Evolutionary conservation across 2,329 filamentous ascomycete species (phyloP), one percentile per base, ranked within the genome.

Genomic region (Pseudonectria buxi): DNA sequence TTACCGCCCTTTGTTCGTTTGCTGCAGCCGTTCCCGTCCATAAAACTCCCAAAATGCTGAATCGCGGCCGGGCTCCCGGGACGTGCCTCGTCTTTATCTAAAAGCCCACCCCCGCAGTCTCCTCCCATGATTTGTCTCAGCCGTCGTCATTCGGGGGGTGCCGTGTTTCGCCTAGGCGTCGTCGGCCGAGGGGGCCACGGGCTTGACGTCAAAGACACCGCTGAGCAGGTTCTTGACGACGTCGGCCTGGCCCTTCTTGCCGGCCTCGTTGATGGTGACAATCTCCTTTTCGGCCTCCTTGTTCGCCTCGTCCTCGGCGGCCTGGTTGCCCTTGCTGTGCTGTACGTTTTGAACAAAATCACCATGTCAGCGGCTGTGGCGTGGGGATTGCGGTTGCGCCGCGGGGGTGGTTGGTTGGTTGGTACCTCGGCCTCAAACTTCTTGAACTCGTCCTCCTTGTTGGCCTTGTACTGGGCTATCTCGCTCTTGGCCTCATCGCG

Each of bases 401-500:
- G n/a, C 7, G 14, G 14, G 18, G 34, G 30, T 15, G 28, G 14
- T n/a, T 2, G 24, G n/a, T 26, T 22, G 7, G 11, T 18, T 9
- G 30, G 38, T 59, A 76, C 73, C 68, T 78, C 70, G 45, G 86
- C 75, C 71, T 96, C 88, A 56, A 94, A 96, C 60, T 84, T 83
- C 73, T 92, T 90, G 71, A 88, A 96, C 65, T 96, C 90, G 25
- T 85, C 76, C 57, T 98, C 92, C 71, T 95, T 98, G 54, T 82
- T 68, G 56, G 81, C 77, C 61, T 81, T 80, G 72, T 98, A 96
- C 37, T 87, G 83, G 49, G 95, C 86, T 57, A 98, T 95, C 64
- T 98, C 90, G 68, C 94, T 94, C 69, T 95, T 94, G 45, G 92
- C 92, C 67, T 98, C 92, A 58, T 86, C 81, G 59, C 90, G 86